Conservation (phyloP, 495 filamentous ascomycete species). For the Penicillium desertorum region DNA sequence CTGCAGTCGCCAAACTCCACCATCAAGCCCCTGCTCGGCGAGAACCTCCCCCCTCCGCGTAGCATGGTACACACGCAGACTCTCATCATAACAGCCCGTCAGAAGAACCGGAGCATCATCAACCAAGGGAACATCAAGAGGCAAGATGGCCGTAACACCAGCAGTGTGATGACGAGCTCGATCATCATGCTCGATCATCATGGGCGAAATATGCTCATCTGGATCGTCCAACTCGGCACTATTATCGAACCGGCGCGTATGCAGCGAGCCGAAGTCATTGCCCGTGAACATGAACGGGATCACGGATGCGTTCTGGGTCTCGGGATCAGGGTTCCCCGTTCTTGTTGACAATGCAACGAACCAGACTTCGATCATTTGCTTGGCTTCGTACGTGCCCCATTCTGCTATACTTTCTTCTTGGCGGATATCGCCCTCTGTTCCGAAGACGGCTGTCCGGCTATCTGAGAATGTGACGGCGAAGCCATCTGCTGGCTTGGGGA, state of each 20-base stretch:
- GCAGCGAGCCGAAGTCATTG: constrained; percentile 37
- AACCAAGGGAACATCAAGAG: constrained; percentile 45
- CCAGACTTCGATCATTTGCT: constrained; percentile 47
- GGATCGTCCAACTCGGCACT: constrained; percentile 18
- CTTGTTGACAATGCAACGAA: constrained; percentile 41
- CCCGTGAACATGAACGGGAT: constrained; percentile 42
- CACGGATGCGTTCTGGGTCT: neutral
- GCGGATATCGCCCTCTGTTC: constrained; percentile 21
- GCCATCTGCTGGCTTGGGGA: constrained; percentile 37
- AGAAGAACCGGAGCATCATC: constrained; percentile 57
- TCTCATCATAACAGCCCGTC: constrained; percentile 93
- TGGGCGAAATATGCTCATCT: constrained; percentile 21
- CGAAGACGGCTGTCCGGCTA: constrained; percentile 56
- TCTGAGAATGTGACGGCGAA: constrained; percentile 69
- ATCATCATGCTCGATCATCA: constrained; percentile 36
- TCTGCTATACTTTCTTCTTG: constrained; percentile 22
- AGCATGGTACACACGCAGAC: constrained; percentile 63
- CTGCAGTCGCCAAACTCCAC: constrained; percentile 89
- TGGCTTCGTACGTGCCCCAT: constrained; percentile 33
- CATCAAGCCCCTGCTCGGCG: constrained; percentile 67
- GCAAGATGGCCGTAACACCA: constrained; percentile 86
- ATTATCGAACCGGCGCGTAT: constrained; percentile 33
- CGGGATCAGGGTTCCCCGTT: neutral
- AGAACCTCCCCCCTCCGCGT: constrained; percentile 41
- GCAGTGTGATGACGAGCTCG: constrained; percentile 61